phyloP scores from a whole-genome alignment of 2,329 filamentous ascomycete genomes.

The Aureobasidium pullulans region DNA sequence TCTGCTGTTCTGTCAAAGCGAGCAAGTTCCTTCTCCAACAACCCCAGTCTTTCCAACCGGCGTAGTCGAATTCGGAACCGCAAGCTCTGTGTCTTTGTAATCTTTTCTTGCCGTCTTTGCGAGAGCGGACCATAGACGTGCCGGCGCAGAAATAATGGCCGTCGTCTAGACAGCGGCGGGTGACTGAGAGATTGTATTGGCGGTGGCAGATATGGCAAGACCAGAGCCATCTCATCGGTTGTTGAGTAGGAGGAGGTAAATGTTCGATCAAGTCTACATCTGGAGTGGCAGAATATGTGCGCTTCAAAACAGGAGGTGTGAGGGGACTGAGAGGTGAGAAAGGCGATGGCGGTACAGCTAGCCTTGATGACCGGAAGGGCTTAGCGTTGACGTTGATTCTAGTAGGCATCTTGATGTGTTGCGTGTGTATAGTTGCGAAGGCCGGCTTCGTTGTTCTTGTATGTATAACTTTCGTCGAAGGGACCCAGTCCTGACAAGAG shows the following conservation, averaged over 20 bases:
- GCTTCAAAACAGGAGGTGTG: constrained; percentile 13
- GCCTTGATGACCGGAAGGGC: constrained; percentile 37
- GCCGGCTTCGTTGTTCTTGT: constrained; percentile 1
- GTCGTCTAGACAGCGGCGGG: constrained; percentile 46
- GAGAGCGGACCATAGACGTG: constrained; percentile 29
- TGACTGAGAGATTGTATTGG: constrained; percentile 42
- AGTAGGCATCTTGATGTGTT: constrained; percentile 21
- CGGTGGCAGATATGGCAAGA: constrained; percentile 45
- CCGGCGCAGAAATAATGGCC: constrained; percentile 49
- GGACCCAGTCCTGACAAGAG: constrained; percentile 1
- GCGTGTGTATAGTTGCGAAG: not conserved
- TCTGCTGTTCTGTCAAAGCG: constrained; percentile 19
- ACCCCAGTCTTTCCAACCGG: constrained; percentile 42
- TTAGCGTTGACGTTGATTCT: constrained; percentile 29
- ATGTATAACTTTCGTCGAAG: not conserved
- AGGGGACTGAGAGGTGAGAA: constrained; percentile 30
- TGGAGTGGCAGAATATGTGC: constrained; percentile 19
- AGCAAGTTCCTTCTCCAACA: constrained; percentile 33
- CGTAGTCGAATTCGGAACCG: constrained; percentile 46
- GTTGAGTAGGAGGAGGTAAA: constrained; percentile 21
- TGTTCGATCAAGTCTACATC: constrained; percentile 15
- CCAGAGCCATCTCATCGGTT: constrained; percentile 44
- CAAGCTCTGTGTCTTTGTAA: constrained; percentile 36
- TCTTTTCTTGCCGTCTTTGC: constrained; percentile 23
- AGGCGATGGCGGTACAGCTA: constrained; percentile 38